A percentile compares a stretch with the other conserved stretches of the same genome.
Conservation (phyloP, 2,329 filamentous ascomycete genomes). For the Fusarium miscanthi region DNA sequence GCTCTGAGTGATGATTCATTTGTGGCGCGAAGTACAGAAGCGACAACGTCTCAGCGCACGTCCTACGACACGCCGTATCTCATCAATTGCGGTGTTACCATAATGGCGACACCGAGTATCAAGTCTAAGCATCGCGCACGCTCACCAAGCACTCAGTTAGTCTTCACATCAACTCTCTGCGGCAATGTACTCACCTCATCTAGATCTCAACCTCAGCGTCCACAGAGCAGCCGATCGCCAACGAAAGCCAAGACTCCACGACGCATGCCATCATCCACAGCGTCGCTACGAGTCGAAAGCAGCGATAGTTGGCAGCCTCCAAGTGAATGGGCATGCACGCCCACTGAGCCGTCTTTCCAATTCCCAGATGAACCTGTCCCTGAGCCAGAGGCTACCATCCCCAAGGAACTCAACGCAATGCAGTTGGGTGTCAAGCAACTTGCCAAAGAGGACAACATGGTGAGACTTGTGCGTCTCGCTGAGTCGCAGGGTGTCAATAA, state of each 20-base stretch:
- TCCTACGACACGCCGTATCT: background rate
- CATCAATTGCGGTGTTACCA: slow-evolving; percentile 31
- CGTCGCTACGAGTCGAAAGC: slow-evolving; percentile 2
- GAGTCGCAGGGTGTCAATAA: background rate
- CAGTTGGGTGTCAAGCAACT: slow-evolving; percentile 16
- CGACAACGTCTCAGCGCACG: slow-evolving; percentile 15
- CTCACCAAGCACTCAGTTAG: slow-evolving; percentile 20
- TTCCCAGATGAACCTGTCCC: background rate
- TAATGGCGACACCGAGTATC: slow-evolving; percentile 9
- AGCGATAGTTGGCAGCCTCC: slow-evolving; percentile 29
- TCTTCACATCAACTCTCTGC: accelerated
- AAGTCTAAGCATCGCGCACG: slow-evolving; percentile 3
- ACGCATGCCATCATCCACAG: slow-evolving; percentile 21
- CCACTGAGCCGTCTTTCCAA: slow-evolving; percentile 12
- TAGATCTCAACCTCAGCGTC: slow-evolving; percentile 19
- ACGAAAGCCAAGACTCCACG: background rate
- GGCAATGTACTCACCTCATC: background rate
- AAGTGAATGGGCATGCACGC: slow-evolving; percentile 19
- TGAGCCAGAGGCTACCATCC: background rate
- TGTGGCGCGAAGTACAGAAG: slow-evolving; percentile 31
- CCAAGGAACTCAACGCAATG: slow-evolving; percentile 12
- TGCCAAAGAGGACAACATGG: slow-evolving; percentile 13
- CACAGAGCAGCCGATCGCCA: slow-evolving; percentile 11
- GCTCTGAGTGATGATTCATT: slow-evolving; percentile 30
- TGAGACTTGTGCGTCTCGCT: slow-evolving; percentile 13